Percentiles rank a stretch among this genome's conserved stretches.
Conservation (phyloP, 805 yeast species). For the Lachancea fermentati region DNA sequence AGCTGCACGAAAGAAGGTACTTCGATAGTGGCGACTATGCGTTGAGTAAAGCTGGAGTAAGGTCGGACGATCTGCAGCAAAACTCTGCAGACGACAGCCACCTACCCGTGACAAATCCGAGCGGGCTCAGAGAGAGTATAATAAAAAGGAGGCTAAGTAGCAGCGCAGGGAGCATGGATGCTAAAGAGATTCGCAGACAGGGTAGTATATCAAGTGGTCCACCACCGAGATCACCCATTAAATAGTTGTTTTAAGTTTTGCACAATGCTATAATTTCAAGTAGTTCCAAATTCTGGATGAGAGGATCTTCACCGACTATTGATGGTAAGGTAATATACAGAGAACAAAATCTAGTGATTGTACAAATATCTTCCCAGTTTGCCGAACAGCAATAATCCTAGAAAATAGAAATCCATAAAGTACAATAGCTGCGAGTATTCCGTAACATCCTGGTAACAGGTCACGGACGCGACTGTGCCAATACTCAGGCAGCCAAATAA, state of each 20-base stretch:
- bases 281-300: not conserved
- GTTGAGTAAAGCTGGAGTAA: constrained; percentile 62
- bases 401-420: constrained; percentile 50
- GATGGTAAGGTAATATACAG: not conserved
- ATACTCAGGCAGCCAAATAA: constrained; percentile 35
- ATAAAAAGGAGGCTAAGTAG: constrained; percentile 32
- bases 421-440: constrained; percentile 21
- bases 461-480: constrained; percentile 23
- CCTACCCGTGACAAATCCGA: constrained; percentile 33
- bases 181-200: constrained; percentile 20
- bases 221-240: constrained; percentile 32
- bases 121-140: constrained; percentile 32
- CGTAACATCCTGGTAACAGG: constrained; percentile 19
- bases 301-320: not conserved
- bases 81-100: constrained; percentile 25
- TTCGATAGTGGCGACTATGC: constrained; percentile 96
- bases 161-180: constrained; percentile 23
- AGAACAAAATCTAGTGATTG: constrained; percentile 8
- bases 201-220: constrained; percentile 35
- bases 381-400: constrained; percentile 62
- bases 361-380: constrained; percentile 57
- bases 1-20: constrained; percentile 81
- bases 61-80: constrained; percentile 20
- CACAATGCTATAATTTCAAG: not conserved
- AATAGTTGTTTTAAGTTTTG: constrained; percentile 10